Evolutionary conservation across 2,329 filamentous ascomycete genomes (phyloP), one percentile per base, ranked within the genome.

Genomic region (Zymoseptoria passerinii): DNA sequence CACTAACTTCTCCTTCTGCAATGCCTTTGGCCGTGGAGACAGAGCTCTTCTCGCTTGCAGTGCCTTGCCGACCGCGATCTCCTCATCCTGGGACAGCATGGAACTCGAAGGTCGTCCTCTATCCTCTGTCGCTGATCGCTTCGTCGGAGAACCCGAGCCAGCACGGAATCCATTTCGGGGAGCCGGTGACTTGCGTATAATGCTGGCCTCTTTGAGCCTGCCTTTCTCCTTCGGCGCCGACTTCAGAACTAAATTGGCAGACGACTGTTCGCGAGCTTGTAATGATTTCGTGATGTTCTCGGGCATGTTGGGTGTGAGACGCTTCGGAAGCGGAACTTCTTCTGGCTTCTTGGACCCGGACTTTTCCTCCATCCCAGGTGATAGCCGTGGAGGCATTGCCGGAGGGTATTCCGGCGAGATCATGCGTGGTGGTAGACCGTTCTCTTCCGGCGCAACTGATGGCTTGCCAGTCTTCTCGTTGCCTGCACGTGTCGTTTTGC

Each of bases 241-340:
- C 23, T 52, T 53, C 8, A 61, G 59, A 4, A 63, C 59, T n/a
- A 60, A 59, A 2, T 40, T 23, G 18, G 55, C 64, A 58, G 59
- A 64, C 54, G 55, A 65, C 61, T 29, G 55, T 19, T 61, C 56
- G 7, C 62, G 56, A 40, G 76, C 72, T 58, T 76, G 75, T 27
- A 84, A 68, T 57, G 82, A 78, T 58, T 77, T 79, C 63, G 81
- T 78, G 50, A 85, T 77, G 55, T 78, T 79, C 2, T 79, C 74
- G 6, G 82, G 82, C 3, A 85, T 73, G 13, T 80, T 82, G 3
- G 82, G 81, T 4, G 82, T 84, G n/a, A 84, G 71, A 40, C 83
- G 74, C 8, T 76, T 74, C 9, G 82, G 82, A 18, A 83, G 69
- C 5, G 73, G 28, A 74, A 62, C 16, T 13, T 16, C 35, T 44